phyloP scores from a whole-genome alignment of 805 yeast species.

The Kregervanrija pseudodelftensis region DNA sequence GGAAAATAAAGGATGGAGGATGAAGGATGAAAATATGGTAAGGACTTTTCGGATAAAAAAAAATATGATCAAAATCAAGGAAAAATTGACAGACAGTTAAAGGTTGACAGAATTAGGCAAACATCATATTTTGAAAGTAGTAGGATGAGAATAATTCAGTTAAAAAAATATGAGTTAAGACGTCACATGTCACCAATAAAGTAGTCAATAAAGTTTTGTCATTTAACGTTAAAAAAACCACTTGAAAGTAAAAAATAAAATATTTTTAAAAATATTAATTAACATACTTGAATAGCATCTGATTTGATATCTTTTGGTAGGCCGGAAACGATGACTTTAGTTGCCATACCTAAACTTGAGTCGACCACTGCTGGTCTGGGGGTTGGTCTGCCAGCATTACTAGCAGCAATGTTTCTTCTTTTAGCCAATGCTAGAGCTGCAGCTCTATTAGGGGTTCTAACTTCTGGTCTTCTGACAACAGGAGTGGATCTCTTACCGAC shows the following conservation, averaged over 20 bases:
- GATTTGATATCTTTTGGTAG: conserved; percentile 77
- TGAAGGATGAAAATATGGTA: no score
- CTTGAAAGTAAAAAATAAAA: background rate
- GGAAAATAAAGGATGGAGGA: background rate
- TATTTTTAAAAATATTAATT: background rate
- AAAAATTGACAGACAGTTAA: no score
- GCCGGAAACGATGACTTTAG: conserved; percentile 65
- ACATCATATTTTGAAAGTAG: no score
- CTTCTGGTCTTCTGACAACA: conserved; percentile 25
- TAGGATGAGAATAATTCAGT: background rate
- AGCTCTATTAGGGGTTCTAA: conserved; percentile 27
- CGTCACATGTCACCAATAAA: no score
- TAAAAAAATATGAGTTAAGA: background rate
- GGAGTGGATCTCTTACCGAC: conserved; percentile 22
- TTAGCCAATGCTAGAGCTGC: conserved; percentile 2
- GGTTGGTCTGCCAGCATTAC: conserved; percentile 7
- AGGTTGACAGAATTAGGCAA: no score
- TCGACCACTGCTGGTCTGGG: conserved; percentile 8
- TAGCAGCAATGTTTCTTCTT: conserved; percentile 1
- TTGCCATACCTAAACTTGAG: conserved; percentile 41
- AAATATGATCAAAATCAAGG: no score
- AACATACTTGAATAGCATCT: conserved; percentile 29
- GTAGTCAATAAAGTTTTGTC: no score
- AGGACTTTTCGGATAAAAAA: no score
- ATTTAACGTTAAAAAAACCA: background rate